Percentiles rank a stretch among this genome's conserved stretches.
Evolutionary conservation across 805 yeast species (phyloP).

Genomic region (Saccharomycopsis javanensis): DNA sequence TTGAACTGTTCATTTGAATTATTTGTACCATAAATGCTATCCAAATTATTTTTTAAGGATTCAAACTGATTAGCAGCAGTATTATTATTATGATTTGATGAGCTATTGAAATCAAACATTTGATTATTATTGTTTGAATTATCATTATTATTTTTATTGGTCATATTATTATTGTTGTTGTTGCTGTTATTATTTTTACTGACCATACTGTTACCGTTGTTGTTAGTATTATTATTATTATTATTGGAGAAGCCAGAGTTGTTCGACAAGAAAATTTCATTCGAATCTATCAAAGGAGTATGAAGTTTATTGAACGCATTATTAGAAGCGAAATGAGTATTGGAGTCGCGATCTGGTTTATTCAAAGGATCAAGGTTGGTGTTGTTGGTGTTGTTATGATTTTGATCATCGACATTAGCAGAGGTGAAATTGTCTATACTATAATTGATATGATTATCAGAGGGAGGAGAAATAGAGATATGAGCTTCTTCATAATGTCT

Average conservation of each 20-base stretch:
- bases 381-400: not conserved
- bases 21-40: not conserved
- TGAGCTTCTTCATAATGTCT: slow-evolving; percentile 96
- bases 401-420: not conserved
- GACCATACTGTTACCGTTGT: slow-evolving; percentile 14
- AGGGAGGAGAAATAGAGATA: slow-evolving; percentile 55
- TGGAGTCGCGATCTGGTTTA: not conserved
- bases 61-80: slow-evolving; percentile 1
- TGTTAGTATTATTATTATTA: not conserved
- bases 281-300: slow-evolving; percentile 4
- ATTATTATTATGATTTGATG: not conserved
- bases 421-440: slow-evolving; percentile 9
- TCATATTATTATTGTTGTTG: slow-evolving; percentile 21
- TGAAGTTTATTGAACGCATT: not conserved
- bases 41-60: not conserved
- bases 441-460: slow-evolving; percentile 18
- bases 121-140: slow-evolving; percentile 19
- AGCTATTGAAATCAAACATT: slow-evolving; percentile 13
- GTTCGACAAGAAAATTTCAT: slow-evolving; percentile 17
- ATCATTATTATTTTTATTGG: slow-evolving; percentile 19
- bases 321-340: not conserved
- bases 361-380: not conserved
- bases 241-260: not conserved
- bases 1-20: not conserved
- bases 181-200: slow-evolving; percentile 19